Base-by-base conservation (phyloP, 306 rosid species). In the Lathyrus tuberosus region DNA sequence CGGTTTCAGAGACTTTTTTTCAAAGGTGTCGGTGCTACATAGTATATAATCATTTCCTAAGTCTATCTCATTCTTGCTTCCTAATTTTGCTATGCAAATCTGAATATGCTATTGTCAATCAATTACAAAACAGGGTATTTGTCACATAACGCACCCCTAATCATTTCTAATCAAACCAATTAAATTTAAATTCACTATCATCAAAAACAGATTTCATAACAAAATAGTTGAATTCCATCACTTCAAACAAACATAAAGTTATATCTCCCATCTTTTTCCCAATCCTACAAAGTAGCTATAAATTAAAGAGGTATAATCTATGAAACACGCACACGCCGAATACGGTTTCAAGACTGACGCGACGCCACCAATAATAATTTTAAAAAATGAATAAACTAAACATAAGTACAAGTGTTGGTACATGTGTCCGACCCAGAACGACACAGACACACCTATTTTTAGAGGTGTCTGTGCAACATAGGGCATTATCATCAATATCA, bases 211-310 rank as follows among this genome's bases (percentile, higher is more conserved):
- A 17, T 17, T 47, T 43, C 17, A 15, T 26, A 15, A 22, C 60
- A 33, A 35, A 47, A 48, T 35, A 47, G 13, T 33, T 13, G 38
- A 59, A 71, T 28, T 47, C 6, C 16, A 17, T 8, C 9, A 8
- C 48, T 60, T 59, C 17, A 71, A 31, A 13, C 47, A 65, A n/a
- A n/a, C 20, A 17, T 6, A 69, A 18, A n/a, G 31, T n/a, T n/a
- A 5, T 3, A 69, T 53, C 13, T 3, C 1, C 44, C 43, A 2
- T 24, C 54, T 57, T 15, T 64, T 16, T 31, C 59, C 49, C 5
- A 46, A 71, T 17, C 48, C 37, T 33, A 71, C 49, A 44, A 46
- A 43, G 6, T 30, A 24, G 7, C 5, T 8, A 38, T 10, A 43
- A 18, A 10, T 7, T 13, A 31, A 22, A 20, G 15, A 12, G 16